Percentiles rank a stretch among this genome's conserved stretches.
phyloP scores from a whole-genome alignment of 768 basidiomycete species.

The Tephrocybe sp. region DNA sequence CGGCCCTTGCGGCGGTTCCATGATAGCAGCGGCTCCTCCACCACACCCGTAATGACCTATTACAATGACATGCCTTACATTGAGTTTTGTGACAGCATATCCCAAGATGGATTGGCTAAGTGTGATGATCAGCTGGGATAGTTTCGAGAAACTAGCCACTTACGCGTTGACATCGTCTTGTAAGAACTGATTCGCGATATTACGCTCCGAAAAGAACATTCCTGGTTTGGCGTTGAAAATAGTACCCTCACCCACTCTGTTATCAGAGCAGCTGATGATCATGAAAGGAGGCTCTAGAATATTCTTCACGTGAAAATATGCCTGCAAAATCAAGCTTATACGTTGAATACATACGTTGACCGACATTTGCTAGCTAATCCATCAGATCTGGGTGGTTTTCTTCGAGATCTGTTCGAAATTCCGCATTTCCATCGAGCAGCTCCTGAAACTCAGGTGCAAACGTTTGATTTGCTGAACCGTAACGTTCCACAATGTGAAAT shows the following conservation, averaged over 20 bases:
- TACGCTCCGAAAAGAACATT: constrained; percentile 22
- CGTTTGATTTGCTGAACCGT: constrained; percentile 13
- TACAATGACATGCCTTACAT: constrained; percentile 22
- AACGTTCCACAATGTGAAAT: constrained; percentile 15
- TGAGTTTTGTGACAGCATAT: constrained; percentile 17
- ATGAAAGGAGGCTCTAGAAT: constrained; percentile 19
- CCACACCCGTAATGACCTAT: constrained; percentile 28
- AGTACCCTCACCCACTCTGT: constrained; percentile 22
- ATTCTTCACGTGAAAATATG: neutral
- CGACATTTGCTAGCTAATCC: constrained; percentile 28
- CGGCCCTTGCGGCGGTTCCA: constrained; percentile 8
- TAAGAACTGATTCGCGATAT: constrained; percentile 23
- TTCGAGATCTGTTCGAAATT: constrained; percentile 27
- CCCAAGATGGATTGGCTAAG: constrained; percentile 20
- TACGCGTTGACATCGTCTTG: constrained; percentile 19
- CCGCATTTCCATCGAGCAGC: constrained; percentile 31
- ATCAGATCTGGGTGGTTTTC: constrained; percentile 26
- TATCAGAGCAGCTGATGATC: constrained; percentile 23
- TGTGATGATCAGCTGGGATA: neutral
- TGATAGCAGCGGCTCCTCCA: constrained; percentile 21
- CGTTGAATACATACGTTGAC: constrained; percentile 27
- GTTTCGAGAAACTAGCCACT: neutral
- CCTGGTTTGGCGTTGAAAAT: constrained; percentile 23
- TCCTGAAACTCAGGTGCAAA: constrained; percentile 22
- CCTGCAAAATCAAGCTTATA: neutral